These are phyloP conservation scores for Daldinia grandis DNA, from an alignment of 495 filamentous ascomycete genomes.

Conservation along the genomic window DNA sequence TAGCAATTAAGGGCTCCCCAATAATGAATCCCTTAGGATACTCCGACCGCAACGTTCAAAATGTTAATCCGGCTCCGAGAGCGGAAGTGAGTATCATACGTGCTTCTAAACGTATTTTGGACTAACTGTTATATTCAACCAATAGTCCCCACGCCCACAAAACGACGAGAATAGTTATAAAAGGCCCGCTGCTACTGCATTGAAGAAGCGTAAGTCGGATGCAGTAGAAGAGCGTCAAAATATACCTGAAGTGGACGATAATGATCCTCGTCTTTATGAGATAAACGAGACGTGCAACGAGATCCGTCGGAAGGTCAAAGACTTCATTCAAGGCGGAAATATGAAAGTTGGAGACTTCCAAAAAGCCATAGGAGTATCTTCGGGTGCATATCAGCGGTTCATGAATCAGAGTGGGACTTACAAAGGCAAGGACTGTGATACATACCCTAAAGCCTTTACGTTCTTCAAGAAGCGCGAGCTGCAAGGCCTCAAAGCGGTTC, in stretches of 20 bases:
- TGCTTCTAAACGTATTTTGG: background rate
- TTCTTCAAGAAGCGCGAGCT: constrained; percentile 57
- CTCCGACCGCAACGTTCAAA: background rate
- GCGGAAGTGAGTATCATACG: background rate
- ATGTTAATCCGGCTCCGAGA: background rate
- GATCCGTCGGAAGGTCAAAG: constrained; percentile 54
- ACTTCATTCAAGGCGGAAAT: constrained; percentile 52
- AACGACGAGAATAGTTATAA: constrained; percentile 5
- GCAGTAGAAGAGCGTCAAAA: constrained; percentile 26
- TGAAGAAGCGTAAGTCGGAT: constrained; percentile 48
- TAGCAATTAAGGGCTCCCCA: background rate
- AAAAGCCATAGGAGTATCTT: constrained; percentile 48
- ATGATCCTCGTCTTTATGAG: constrained; percentile 25
- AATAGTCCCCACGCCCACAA: background rate
- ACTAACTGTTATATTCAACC: background rate
- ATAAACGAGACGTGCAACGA: constrained; percentile 47
- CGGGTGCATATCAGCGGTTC: constrained; percentile 41
- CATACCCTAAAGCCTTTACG: constrained; percentile 42
- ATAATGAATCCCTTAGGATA: background rate
- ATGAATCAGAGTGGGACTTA: constrained; percentile 41
- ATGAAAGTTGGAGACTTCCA: constrained; percentile 60
- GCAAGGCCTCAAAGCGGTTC: constrained; percentile 46
- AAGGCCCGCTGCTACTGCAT: background rate
- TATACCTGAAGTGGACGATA: constrained; percentile 41
- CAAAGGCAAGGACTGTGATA: constrained; percentile 40